phyloP scores from a whole-genome alignment of 2,329 filamentous ascomycete species.

The Ramichloridium luteum region DNA sequence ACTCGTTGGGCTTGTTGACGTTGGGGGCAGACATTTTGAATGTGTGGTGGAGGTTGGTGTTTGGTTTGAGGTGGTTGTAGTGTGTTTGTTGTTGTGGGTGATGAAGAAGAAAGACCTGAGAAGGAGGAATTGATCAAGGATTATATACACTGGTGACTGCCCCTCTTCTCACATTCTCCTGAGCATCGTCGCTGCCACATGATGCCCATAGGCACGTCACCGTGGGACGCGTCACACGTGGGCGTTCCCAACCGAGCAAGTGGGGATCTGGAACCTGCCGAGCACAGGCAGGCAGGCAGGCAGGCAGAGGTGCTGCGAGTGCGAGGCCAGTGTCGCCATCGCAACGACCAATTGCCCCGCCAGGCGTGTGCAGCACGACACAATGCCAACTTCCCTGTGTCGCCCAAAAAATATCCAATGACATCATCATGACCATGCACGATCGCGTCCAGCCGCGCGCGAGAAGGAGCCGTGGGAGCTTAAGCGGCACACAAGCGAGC shows the following conservation, averaged over 20 bases:
- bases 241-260: background rate
- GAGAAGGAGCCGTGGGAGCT: too few relatives aligned
- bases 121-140: background rate
- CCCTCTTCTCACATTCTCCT: background rate
- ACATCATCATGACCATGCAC: conserved; percentile 1
- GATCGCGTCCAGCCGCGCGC: too few relatives aligned
- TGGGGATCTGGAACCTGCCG: background rate
- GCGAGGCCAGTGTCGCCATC: background rate
- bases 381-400: background rate
- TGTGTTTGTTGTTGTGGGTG: conserved; percentile 1
- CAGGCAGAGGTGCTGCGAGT: background rate
- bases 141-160: background rate
- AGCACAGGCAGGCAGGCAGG: background rate
- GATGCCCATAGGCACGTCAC: background rate
- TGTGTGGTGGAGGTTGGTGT: conserved; percentile 9
- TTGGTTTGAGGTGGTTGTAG: conserved; percentile 9
- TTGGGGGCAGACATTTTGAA: conserved; percentile 34
- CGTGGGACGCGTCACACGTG: background rate
- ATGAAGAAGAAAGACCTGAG: background rate
- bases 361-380: background rate
- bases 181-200: background rate
- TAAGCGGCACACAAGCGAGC: too few relatives aligned
- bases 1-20: conserved; percentile 32
- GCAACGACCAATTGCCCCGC: background rate
- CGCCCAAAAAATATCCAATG: background rate